Evolutionary conservation across 164 flowering plant genomes (phyloP).

Genomic region (Hamamelis virginiana): DNA sequence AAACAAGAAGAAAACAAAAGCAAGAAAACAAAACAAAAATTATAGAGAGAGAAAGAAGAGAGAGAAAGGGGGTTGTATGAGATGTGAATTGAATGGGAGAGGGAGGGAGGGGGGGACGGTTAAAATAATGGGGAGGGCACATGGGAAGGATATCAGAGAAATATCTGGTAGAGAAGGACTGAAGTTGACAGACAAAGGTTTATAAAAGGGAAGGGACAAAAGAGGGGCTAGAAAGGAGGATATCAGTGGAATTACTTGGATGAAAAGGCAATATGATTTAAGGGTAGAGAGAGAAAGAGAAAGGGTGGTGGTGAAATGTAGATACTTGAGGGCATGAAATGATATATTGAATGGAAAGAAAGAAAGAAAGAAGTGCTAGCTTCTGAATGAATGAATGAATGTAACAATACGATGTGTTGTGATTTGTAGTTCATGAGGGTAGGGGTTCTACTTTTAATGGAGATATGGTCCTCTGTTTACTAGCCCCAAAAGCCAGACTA

Average conservation of each 20-base stretch:
- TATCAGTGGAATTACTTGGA: slow-evolving; percentile 54
- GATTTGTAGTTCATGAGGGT: slow-evolving; percentile 8
- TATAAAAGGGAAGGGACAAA: slow-evolving; percentile 76
- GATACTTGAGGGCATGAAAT: slow-evolving; percentile 13
- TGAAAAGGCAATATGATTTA: slow-evolving; percentile 38
- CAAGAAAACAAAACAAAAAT: slow-evolving; percentile 15
- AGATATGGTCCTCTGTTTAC: slow-evolving; percentile 16
- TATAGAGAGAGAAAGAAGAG: slow-evolving; percentile 5
- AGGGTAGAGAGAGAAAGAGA: slow-evolving; percentile 22
- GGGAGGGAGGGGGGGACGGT: slow-evolving; percentile 14
- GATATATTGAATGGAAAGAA: slow-evolving; percentile 14
- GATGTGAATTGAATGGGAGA: slow-evolving; percentile 3
- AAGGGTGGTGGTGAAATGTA: neutral
- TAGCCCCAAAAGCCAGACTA: slow-evolving; percentile 17
- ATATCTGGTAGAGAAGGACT: slow-evolving; percentile 87
- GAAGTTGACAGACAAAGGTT: slow-evolving; percentile 71
- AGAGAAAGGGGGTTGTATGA: slow-evolving; percentile 22
- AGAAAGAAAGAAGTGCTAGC: slow-evolving; percentile 8
- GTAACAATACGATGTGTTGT: slow-evolving; percentile 22
- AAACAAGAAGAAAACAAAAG: slow-evolving; percentile 19
- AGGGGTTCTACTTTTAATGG: slow-evolving; percentile 19
- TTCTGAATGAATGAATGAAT: slow-evolving; percentile 51
- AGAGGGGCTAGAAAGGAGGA: slow-evolving; percentile 53
- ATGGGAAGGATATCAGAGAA: slow-evolving; percentile 51
- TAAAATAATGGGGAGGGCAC: slow-evolving; percentile 15